These are phyloP conservation scores for Dioscorea dumetorum DNA, from an alignment of 106 monocot genomes.

Conservation along the genomic window DNA sequence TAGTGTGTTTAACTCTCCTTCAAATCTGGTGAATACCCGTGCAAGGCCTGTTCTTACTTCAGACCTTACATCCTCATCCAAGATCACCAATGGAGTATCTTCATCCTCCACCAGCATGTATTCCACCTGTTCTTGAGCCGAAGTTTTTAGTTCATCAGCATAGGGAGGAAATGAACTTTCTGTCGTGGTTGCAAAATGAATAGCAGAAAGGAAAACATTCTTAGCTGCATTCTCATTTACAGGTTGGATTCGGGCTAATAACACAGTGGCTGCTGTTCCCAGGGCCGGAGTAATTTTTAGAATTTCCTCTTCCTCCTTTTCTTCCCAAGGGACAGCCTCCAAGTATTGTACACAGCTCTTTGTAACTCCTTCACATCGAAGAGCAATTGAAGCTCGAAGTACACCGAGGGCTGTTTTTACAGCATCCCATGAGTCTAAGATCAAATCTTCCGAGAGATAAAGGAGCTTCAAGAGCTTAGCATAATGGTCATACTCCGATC, in stretches of 20 bases:
- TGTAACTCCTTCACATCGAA: slow-evolving; percentile 49
- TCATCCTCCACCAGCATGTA: slow-evolving; percentile 86
- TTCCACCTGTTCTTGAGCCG: slow-evolving; percentile 92
- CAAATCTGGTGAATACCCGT: slow-evolving; percentile 45
- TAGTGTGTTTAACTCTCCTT: slow-evolving; percentile 32
- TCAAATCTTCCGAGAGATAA: slow-evolving; percentile 41
- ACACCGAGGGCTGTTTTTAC: slow-evolving; percentile 70
- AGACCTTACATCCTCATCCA: slow-evolving; percentile 63
- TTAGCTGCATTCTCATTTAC: slow-evolving; percentile 52
- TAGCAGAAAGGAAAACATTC: slow-evolving; percentile 80
- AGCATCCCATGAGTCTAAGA: slow-evolving; percentile 61
- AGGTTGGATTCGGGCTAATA: slow-evolving; percentile 62
- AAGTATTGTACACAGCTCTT: slow-evolving; percentile 60
- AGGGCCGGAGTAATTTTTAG: slow-evolving; percentile 44
- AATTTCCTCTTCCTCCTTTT: slow-evolving; percentile 93
- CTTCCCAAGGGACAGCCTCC: slow-evolving; percentile 93
- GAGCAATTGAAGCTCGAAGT: slow-evolving; percentile 61
- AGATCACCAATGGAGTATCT: slow-evolving; percentile 47
- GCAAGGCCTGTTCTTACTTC: slow-evolving; percentile 42
- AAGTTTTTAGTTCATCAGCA: slow-evolving; percentile 67
- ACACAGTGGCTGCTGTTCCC: slow-evolving; percentile 34
- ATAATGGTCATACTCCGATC: slow-evolving; percentile 56
- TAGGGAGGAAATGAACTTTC: slow-evolving; percentile 53
- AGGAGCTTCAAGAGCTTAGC: slow-evolving; percentile 69
- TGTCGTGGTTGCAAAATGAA: slow-evolving; percentile 58